These are phyloP conservation scores for Trichophyton simii DNA, from an alignment of 2,329 filamentous ascomycete genomes.

Conservation along the genomic window DNA sequence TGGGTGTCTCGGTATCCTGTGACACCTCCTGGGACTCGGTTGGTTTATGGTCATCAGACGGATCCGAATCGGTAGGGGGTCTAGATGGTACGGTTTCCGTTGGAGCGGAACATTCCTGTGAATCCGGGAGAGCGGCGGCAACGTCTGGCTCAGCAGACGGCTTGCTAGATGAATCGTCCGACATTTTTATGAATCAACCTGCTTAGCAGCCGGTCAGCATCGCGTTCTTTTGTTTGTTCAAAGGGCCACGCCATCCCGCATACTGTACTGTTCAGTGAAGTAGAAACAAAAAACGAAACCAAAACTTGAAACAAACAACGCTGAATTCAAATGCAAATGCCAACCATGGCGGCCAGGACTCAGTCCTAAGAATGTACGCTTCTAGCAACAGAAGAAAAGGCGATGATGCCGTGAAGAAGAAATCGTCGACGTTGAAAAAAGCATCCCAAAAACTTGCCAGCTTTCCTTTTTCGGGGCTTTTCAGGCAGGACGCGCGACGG, in stretches of 20 bases:
- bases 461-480: background rate
- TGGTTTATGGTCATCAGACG: background rate
- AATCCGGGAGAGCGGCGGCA: background rate
- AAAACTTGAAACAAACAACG: slow-evolving; percentile 1
- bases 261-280: background rate
- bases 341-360: background rate
- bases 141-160: background rate
- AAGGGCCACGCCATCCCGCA: background rate
- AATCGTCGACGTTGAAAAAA: background rate
- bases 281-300: background rate
- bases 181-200: slow-evolving; percentile 1
- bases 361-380: background rate
- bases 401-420: background rate
- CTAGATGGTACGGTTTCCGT: background rate
- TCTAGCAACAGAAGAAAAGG: background rate
- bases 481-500: background rate
- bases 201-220: background rate
- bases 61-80: background rate
- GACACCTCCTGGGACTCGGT: background rate
- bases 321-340: slow-evolving; percentile 3
- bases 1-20: background rate
- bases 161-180: background rate
- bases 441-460: background rate
- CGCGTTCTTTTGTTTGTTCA: background rate
- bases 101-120: background rate